phyloP scores from a whole-genome alignment of 768 basidiomycete genomes.

The Calocybe cyanea region DNA sequence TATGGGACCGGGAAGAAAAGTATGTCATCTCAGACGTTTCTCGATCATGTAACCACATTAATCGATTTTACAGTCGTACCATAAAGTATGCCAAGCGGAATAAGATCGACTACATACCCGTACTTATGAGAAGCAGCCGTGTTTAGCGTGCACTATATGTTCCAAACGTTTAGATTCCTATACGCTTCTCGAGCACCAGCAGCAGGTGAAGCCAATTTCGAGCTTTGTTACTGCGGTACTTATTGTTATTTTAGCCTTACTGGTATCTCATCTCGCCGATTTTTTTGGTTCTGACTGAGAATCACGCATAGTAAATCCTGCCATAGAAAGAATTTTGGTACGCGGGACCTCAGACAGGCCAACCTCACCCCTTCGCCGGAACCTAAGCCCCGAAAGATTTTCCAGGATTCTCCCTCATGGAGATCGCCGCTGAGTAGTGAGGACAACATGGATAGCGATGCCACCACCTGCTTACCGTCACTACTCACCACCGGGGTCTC shows the following conservation, averaged over 20 bases:
- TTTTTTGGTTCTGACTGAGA: neutral
- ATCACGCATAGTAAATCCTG: conserved; percentile 64
- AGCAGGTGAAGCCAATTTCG: conserved; percentile 49
- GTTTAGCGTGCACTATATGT: conserved; percentile 74
- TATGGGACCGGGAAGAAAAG: conserved; percentile 88
- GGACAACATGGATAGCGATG: conserved; percentile 23
- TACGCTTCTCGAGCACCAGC: conserved; percentile 77
- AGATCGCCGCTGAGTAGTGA: conserved; percentile 24
- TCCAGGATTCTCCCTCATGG: conserved; percentile 23
- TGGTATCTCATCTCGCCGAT: conserved; percentile 32
- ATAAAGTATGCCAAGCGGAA: conserved; percentile 48
- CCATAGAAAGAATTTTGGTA: conserved; percentile 77
- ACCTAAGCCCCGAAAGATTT: conserved; percentile 20
- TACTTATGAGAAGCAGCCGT: conserved; percentile 47
- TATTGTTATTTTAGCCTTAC: conserved; percentile 37
- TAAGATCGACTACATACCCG: neutral
- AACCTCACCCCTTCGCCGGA: conserved; percentile 48
- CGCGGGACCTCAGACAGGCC: conserved; percentile 65
- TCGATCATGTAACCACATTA: conserved; percentile 2
- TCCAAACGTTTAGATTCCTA: conserved; percentile 76
- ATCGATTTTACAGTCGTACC: conserved; percentile 54
- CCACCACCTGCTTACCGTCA: neutral
- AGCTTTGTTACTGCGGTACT: neutral
- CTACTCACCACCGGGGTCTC: neutral
- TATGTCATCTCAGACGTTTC: conserved; percentile 28